A percentile compares a stretch with the other conserved stretches of the same genome.
Evolutionary conservation across 169 alveolate genomes (phyloP).

Genomic region (Theileria luwenshuni): DNA sequence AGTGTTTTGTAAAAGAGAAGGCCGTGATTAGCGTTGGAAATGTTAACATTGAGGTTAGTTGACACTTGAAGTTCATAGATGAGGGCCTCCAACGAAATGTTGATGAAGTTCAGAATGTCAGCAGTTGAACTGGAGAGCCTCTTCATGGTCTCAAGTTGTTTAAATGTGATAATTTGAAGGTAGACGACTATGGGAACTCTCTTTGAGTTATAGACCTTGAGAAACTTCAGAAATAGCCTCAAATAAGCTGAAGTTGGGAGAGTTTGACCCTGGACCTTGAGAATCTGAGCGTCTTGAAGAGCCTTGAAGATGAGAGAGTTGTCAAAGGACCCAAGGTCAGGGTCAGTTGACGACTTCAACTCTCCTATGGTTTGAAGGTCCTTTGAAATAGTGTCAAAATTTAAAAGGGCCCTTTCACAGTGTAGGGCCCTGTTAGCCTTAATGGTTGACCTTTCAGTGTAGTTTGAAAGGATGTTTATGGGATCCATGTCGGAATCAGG

Average conservation of each 20-base stretch:
- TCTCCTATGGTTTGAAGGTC: conserved; percentile 24
- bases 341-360: conserved; percentile 4
- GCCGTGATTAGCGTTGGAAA: neutral
- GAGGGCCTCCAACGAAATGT: conserved; percentile 20
- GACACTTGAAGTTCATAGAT: conserved; percentile 24
- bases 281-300: conserved; percentile 47
- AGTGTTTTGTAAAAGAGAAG: neutral
- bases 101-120: conserved; percentile 16
- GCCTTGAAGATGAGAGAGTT: conserved; percentile 45
- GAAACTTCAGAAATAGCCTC: conserved; percentile 41
- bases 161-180: conserved; percentile 43
- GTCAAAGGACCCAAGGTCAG: conserved; percentile 21
- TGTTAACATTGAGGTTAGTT: neutral
- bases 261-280: conserved; percentile 39
- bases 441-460: neutral
- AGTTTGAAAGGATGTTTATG: neutral
- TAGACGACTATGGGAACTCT: conserved; percentile 44
- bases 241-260: conserved; percentile 45
- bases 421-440: conserved; percentile 7
- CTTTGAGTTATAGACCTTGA: conserved; percentile 34
- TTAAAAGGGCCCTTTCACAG: conserved; percentile 18
- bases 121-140: conserved; percentile 2
- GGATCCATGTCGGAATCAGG: conserved; percentile 19
- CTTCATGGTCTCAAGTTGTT: conserved; percentile 54
- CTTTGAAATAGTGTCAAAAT: conserved; percentile 12